Percentiles rank a stretch among this genome's conserved stretches.
phyloP scores from a whole-genome alignment of 306 rosid species.

The Castanea sativa region DNA sequence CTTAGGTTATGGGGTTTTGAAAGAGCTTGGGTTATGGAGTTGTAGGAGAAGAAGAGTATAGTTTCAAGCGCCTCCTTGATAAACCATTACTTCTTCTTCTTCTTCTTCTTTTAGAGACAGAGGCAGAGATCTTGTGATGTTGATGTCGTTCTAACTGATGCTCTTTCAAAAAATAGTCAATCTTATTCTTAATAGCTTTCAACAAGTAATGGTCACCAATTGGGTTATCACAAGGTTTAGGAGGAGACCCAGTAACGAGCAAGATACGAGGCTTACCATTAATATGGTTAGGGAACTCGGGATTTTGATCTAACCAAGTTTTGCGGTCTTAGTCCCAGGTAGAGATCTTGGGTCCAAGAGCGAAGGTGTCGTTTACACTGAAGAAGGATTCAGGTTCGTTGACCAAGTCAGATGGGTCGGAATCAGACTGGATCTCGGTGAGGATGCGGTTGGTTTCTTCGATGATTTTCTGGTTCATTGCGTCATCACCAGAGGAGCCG shows the following conservation, averaged over 20 bases:
- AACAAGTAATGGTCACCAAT: conserved; percentile 78
- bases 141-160: no score
- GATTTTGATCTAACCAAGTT: conserved; percentile 62
- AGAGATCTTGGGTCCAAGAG: conserved; percentile 71
- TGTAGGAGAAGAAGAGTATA: no score
- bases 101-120: no score
- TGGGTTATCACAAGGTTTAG: conserved; percentile 89
- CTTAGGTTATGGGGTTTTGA: no score
- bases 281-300: conserved; percentile 54
- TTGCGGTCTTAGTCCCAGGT: conserved; percentile 63
- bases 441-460: conserved; percentile 85
- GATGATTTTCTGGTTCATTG: conserved; percentile 61
- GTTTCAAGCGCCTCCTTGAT: no score
- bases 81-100: no score
- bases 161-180: conserved; percentile 28
- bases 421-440: conserved; percentile 87
- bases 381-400: conserved; percentile 34
- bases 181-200: conserved; percentile 48
- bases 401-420: conserved; percentile 62
- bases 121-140: no score
- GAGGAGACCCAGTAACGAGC: conserved; percentile 85
- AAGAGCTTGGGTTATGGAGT: no score
- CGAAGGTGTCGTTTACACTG: conserved; percentile 57
- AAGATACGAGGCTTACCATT: conserved; percentile 73
- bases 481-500: conserved; percentile 60